Conservation (phyloP, 1,139 yeast genomes). For the Blastobotrys indianensis region DNA sequence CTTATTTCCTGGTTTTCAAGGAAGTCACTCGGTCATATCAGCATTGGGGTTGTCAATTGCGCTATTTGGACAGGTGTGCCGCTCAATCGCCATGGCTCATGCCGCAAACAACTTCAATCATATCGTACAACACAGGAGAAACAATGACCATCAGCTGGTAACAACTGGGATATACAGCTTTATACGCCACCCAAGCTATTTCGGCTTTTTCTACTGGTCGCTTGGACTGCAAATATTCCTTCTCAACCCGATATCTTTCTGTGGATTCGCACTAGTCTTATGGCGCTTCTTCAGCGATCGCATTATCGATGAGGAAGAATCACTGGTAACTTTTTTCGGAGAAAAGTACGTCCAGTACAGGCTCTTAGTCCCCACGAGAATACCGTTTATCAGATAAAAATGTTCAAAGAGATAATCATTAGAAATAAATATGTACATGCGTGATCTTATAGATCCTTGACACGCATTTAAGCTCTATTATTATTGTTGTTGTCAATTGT, state of each 20-base stretch:
- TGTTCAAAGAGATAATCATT: background rate
- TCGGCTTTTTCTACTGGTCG: conserved; percentile 93
- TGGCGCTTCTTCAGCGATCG: conserved; percentile 65
- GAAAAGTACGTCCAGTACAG: conserved; percentile 52
- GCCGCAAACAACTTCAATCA: conserved; percentile 90
- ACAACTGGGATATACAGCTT: conserved; percentile 64
- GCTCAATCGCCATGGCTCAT: conserved; percentile 79
- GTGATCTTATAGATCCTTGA: too few species aligned
- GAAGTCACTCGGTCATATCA: conserved; percentile 18
- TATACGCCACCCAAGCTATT: conserved; percentile 80
- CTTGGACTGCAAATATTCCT: conserved; percentile 72
- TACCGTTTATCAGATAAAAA: conserved; percentile 41
- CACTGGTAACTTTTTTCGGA: conserved; percentile 63
- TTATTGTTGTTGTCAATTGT: background rate
- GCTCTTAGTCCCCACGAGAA: conserved; percentile 46
- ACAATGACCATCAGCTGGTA: conserved; percentile 55
- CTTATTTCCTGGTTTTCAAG: conserved; percentile 33
- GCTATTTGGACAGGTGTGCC: conserved; percentile 55
- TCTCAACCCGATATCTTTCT: conserved; percentile 52
- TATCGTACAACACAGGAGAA: conserved; percentile 52
- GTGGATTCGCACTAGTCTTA: conserved; percentile 45
- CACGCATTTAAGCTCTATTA: background rate
- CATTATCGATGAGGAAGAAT: conserved; percentile 61
- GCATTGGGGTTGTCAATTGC: conserved; percentile 45
- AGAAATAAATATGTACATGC: background rate